These are phyloP conservation scores for Neofusicoccum cordaticola DNA, from an alignment of 2,329 filamentous ascomycete species.

Conservation along the genomic window DNA sequence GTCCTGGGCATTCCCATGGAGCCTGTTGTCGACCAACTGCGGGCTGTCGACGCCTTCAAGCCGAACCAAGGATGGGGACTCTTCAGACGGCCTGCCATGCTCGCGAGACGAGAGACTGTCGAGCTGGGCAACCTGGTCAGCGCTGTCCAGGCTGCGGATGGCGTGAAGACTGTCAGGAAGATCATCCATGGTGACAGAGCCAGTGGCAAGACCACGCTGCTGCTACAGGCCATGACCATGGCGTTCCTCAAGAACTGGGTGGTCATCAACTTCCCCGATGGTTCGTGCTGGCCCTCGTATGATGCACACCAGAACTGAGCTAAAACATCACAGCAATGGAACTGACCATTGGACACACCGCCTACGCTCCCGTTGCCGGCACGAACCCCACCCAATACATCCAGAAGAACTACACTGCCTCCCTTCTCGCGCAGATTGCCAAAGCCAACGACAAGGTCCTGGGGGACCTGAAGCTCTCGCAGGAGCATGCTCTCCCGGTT, in stretches of 20 bases:
- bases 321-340: conserved; percentile 63
- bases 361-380: conserved; percentile 69
- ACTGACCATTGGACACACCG: conserved; percentile 73
- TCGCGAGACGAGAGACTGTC: conserved; percentile 76
- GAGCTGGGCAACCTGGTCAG: conserved; percentile 56
- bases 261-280: conserved; percentile 85
- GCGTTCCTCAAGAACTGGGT: conserved; percentile 82
- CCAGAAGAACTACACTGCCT: conserved; percentile 74
- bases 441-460: conserved; percentile 71
- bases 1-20: conserved; percentile 66
- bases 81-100: conserved; percentile 75
- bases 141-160: conserved; percentile 54
- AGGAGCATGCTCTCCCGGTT: conserved; percentile 58
- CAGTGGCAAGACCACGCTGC: conserved; percentile 81
- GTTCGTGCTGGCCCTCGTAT: conserved; percentile 49
- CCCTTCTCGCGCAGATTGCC: conserved; percentile 69
- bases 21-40: conserved; percentile 71
- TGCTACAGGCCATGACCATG: conserved; percentile 80
- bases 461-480: conserved; percentile 48
- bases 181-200: conserved; percentile 71
- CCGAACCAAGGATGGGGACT: conserved; percentile 81
- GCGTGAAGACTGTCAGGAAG: conserved; percentile 56
- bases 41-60: conserved; percentile 88
- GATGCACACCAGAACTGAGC: not conserved
- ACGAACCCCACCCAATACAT: conserved; percentile 59